phyloP scores from a whole-genome alignment of 805 yeast species.

The Cyberlindnera maritima region DNA sequence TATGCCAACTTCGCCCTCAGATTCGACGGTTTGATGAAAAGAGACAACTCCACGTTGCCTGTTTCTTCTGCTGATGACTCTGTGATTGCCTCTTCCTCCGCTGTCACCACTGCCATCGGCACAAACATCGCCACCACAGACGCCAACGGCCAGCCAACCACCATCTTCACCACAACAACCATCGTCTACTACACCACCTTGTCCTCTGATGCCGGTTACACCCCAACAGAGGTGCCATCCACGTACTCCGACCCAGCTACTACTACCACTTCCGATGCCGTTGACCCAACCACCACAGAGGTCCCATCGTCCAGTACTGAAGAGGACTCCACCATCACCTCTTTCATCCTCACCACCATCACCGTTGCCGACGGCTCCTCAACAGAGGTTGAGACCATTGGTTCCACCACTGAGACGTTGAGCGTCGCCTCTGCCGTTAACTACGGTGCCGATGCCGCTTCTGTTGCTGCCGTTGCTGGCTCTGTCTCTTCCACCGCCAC shows the following conservation, averaged over 20 bases:
- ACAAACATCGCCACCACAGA: conserved; percentile 24
- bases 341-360: conserved; percentile 35
- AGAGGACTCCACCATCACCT: conserved; percentile 41
- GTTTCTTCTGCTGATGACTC: conserved; percentile 4
- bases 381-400: conserved; percentile 32
- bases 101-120: conserved; percentile 21
- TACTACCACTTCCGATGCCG: too few species aligned
- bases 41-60: conserved; percentile 17
- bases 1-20: conserved; percentile 26
- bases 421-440: conserved; percentile 12
- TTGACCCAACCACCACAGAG: conserved; percentile 5
- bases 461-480: conserved; percentile 4
- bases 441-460: conserved; percentile 12
- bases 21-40: conserved; percentile 23
- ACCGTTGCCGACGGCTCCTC: conserved; percentile 34
- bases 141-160: conserved; percentile 36
- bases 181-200: conserved; percentile 43
- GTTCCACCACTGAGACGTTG: conserved; percentile 21
- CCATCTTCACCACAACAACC: conserved; percentile 40
- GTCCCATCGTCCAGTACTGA: conserved; percentile 2
- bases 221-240: conserved; percentile 15
- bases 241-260: conserved; percentile 10
- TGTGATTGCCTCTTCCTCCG: conserved; percentile 4
- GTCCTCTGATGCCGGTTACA: conserved; percentile 60
- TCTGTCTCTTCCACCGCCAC: conserved; percentile 1